phyloP scores from a whole-genome alignment of 2,329 filamentous ascomycete species.

The Colletotrichum spaethianum region DNA sequence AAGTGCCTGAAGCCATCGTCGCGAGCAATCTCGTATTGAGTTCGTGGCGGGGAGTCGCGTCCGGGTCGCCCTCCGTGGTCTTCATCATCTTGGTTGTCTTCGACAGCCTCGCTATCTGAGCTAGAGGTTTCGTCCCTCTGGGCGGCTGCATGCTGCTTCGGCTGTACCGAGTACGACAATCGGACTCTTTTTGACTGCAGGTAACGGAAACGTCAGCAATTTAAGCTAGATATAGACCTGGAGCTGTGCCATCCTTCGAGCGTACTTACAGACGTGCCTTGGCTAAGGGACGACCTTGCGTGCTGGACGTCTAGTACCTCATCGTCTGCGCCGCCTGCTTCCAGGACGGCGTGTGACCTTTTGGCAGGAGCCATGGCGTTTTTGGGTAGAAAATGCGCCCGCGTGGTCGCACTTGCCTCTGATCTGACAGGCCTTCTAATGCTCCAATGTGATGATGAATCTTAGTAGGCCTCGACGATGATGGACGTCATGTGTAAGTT shows the following conservation, averaged over 20 bases:
- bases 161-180: slow-evolving; percentile 47
- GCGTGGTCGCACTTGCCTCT: background rate
- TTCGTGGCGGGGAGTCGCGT: slow-evolving; percentile 60
- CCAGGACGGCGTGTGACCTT: slow-evolving; percentile 56
- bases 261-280: slow-evolving; percentile 55
- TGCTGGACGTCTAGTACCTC: slow-evolving; percentile 54
- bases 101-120: slow-evolving; percentile 43
- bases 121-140: slow-evolving; percentile 30
- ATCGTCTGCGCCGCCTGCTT: slow-evolving; percentile 47
- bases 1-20: slow-evolving; percentile 73
- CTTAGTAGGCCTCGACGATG: background rate
- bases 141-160: slow-evolving; percentile 37
- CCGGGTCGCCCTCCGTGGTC: slow-evolving; percentile 48
- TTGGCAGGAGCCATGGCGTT: slow-evolving; percentile 54
- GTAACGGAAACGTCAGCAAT: background rate
- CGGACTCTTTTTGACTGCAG: slow-evolving; percentile 52
- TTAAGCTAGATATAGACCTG: background rate
- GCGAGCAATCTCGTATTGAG: slow-evolving; percentile 74
- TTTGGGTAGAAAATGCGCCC: background rate
- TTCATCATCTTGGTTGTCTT: slow-evolving; percentile 49
- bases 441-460: background rate
- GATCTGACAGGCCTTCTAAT: background rate
- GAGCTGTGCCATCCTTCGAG: background rate
- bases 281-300: slow-evolving; percentile 58
- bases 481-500: background rate